These are phyloP conservation scores for Lachnellula cervina DNA, from an alignment of 2,329 filamentous ascomycete species.

Conservation along the genomic window DNA sequence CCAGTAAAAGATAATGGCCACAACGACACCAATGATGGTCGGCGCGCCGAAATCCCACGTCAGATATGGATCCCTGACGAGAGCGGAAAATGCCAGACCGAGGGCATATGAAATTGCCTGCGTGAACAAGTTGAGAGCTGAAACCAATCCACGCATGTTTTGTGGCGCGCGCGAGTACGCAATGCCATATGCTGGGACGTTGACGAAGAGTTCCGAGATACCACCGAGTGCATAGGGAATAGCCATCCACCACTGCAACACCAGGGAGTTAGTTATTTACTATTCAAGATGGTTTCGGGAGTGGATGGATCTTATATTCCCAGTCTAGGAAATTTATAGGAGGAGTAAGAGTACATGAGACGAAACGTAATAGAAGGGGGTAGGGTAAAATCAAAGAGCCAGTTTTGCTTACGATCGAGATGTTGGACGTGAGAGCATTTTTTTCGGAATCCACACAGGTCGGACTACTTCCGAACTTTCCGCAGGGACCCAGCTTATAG, in stretches of 20 bases:
- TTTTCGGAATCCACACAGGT: conserved; percentile 11
- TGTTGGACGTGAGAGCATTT: conserved; percentile 20
- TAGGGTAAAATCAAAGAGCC: no score
- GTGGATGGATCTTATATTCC: no score
- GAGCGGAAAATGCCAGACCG: conserved; percentile 39
- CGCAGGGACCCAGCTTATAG: conserved; percentile 59
- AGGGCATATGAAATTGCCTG: conserved; percentile 42
- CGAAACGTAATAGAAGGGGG: no score
- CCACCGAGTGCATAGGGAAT: conserved; percentile 46
- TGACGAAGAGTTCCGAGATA: conserved; percentile 47
- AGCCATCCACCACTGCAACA: conserved; percentile 56
- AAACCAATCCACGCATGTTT: conserved; percentile 48
- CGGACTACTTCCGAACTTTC: conserved; percentile 31
- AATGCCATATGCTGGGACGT: conserved; percentile 46
- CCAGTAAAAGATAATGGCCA: conserved; percentile 42
- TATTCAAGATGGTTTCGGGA: no score
- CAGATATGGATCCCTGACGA: conserved; percentile 44
- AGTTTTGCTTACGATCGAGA: no score
- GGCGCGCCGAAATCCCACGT: conserved; percentile 46
- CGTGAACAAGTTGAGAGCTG: conserved; percentile 44
- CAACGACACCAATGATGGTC: conserved; percentile 40
- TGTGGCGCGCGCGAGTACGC: conserved; percentile 46
- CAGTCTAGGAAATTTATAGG: no score
- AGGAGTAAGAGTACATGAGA: no score
- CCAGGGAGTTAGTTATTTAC: no score